These are phyloP conservation scores for Ustilaginoidea virens DNA, from an alignment of 2,329 filamentous ascomycete genomes.

Conservation along the genomic window DNA sequence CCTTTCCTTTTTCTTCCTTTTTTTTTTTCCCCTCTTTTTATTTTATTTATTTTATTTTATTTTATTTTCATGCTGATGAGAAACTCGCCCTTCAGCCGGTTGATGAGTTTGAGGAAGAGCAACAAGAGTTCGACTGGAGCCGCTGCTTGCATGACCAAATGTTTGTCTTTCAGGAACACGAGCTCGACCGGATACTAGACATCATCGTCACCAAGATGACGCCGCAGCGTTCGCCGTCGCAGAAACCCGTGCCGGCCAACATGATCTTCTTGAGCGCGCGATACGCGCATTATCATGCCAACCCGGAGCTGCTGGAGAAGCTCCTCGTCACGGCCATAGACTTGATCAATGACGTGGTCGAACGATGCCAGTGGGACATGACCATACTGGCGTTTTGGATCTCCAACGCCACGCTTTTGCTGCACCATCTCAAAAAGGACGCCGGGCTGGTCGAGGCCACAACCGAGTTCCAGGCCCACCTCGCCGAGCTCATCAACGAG, in stretches of 20 bases:
- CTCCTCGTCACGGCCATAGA: constrained; percentile 80
- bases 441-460: constrained; percentile 66
- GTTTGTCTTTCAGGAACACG: constrained; percentile 97
- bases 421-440: constrained; percentile 96
- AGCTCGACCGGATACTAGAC: constrained; percentile 80
- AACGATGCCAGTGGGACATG: constrained; percentile 97
- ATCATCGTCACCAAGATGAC: constrained; percentile 98
- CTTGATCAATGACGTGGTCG: constrained; percentile 94
- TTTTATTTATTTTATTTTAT: no score
- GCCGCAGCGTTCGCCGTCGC: constrained; percentile 84
- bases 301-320: constrained; percentile 64
- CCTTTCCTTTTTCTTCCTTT: no score
- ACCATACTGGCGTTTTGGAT: constrained; percentile 98
- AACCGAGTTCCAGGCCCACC: constrained; percentile 77
- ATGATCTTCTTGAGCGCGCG: constrained; percentile 90
- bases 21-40: no score
- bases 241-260: constrained; percentile 95
- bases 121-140: constrained; percentile 92
- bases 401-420: constrained; percentile 85
- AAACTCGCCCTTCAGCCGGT: constrained; percentile 41
- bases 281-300: constrained; percentile 94
- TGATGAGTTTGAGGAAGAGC: constrained; percentile 75
- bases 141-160: constrained; percentile 93
- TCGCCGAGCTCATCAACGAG: constrained; percentile 91
- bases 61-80: no score